A percentile compares a stretch with the other conserved stretches of the same genome.
These are phyloP conservation scores for Trichoderma afroharzianum DNA, from an alignment of 2,329 filamentous ascomycete species.

Conservation along the genomic window DNA sequence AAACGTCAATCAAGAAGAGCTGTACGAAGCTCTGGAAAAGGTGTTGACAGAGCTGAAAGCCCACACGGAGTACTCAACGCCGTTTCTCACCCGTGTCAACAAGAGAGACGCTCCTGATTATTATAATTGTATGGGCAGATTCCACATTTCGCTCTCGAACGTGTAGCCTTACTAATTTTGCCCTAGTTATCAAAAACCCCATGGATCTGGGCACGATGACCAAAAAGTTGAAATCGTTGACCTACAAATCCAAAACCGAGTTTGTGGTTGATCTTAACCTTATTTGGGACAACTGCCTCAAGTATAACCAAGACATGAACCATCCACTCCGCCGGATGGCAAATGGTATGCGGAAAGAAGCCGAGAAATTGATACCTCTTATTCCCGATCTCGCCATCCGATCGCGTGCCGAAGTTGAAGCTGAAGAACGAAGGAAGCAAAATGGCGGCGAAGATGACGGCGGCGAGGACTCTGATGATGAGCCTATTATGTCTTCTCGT, in stretches of 20 bases:
- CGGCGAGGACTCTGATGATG: slow-evolving; percentile 90
- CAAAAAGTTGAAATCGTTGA: slow-evolving; percentile 83
- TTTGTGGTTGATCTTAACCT: slow-evolving; percentile 91
- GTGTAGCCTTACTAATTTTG: slow-evolving; percentile 23
- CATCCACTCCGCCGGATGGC: slow-evolving; percentile 90
- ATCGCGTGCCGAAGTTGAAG: slow-evolving; percentile 90
- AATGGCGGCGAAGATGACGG: slow-evolving; percentile 79
- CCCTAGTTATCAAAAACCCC: slow-evolving; percentile 81
- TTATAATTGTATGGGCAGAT: slow-evolving; percentile 67
- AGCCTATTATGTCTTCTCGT: slow-evolving; percentile 96
- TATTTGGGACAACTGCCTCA: slow-evolving; percentile 96
- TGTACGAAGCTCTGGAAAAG: slow-evolving; percentile 96
- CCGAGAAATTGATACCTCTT: slow-evolving; percentile 89
- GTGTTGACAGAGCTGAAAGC: slow-evolving; percentile 96
- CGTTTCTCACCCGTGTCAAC: slow-evolving; percentile 90
- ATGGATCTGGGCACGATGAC: slow-evolving; percentile 99
- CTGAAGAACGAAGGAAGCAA: slow-evolving; percentile 78
- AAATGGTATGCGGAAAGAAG: slow-evolving; percentile 94
- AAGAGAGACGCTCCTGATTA: slow-evolving; percentile 97
- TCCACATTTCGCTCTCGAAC: not conserved
- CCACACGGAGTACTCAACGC: slow-evolving; percentile 95
- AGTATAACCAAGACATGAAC: slow-evolving; percentile 86
- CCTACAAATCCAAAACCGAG: slow-evolving; percentile 85
- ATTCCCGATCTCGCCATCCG: slow-evolving; percentile 91
- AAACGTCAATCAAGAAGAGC: slow-evolving; percentile 92